Percentiles rank a stretch among this genome's conserved stretches.
Conservation (phyloP, 306 rosid species). For the Arachis stenosperma region DNA sequence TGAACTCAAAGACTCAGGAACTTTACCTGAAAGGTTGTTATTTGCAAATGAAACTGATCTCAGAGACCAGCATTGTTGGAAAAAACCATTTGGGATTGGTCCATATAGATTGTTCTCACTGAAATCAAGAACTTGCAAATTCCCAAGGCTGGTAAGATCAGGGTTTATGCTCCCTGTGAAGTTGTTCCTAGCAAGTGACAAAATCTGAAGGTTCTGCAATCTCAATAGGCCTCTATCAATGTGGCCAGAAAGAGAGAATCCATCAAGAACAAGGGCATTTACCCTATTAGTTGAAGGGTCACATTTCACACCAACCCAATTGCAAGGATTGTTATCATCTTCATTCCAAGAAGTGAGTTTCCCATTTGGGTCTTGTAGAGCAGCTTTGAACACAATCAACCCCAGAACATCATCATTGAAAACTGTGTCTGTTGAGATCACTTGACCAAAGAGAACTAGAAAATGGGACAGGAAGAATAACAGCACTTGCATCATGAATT, state of each 20-base stretch:
- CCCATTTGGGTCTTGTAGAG: conserved; percentile 66
- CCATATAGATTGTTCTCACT: conserved; percentile 76
- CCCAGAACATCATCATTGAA: conserved; percentile 93
- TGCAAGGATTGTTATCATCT: conserved; percentile 76
- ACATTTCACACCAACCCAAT: conserved; percentile 83
- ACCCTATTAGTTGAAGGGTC: conserved; percentile 67
- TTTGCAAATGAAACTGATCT: conserved; percentile 67
- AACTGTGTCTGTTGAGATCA: conserved; percentile 51
- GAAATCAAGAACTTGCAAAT: conserved; percentile 67
- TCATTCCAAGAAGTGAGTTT: conserved; percentile 80
- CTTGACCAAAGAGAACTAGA: conserved; percentile 50
- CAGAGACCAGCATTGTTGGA: conserved; percentile 80
- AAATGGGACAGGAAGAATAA: conserved; percentile 40
- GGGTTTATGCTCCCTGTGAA: conserved; percentile 76
- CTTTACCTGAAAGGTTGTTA: conserved; percentile 69
- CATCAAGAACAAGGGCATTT: conserved; percentile 69
- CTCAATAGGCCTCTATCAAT: conserved; percentile 71
- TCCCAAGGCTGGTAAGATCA: conserved; percentile 65
- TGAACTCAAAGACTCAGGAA: conserved; percentile 77
- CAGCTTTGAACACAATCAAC: conserved; percentile 83
- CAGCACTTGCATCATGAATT: conserved; percentile 58
- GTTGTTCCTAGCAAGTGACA: conserved; percentile 79
- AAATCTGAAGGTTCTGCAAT: conserved; percentile 65
- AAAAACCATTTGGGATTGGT: conserved; percentile 63
- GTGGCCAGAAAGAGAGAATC: conserved; percentile 86